Evolutionary conservation across 495 filamentous ascomycete genomes (phyloP).

Genomic region (Aspergillus bertholletiae): DNA sequence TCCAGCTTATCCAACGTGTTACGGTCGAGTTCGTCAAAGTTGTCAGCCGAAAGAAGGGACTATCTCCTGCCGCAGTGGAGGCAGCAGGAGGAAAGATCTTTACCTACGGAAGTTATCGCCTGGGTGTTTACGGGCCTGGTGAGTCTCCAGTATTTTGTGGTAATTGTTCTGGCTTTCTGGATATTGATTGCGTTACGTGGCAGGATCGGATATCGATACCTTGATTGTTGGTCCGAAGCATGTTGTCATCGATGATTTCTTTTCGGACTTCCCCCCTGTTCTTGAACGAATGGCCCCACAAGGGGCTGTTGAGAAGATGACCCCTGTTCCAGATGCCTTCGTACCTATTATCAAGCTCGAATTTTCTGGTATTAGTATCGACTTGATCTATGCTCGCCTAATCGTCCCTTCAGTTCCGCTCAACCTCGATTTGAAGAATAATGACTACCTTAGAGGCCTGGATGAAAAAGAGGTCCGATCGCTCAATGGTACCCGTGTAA

Average conservation of each 20-base stretch:
- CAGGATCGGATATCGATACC: slow-evolving; percentile 95
- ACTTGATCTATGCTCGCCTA: slow-evolving; percentile 87
- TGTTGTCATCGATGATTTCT: slow-evolving; percentile 84
- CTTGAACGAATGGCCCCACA: slow-evolving; percentile 68
- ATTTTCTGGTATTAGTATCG: slow-evolving; percentile 84
- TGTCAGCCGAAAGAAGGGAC: slow-evolving; percentile 71
- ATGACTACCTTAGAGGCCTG: slow-evolving; percentile 77
- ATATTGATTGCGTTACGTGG: slow-evolving; percentile 12
- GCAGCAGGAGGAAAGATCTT: slow-evolving; percentile 86
- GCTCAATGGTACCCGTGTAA: slow-evolving; percentile 89
- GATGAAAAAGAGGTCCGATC: slow-evolving; percentile 83
- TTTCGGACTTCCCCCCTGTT: slow-evolving; percentile 75
- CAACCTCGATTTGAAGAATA: slow-evolving; percentile 73
- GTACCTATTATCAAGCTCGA: slow-evolving; percentile 97
- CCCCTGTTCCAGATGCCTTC: slow-evolving; percentile 80
- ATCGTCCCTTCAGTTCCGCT: slow-evolving; percentile 66
- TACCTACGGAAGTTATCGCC: slow-evolving; percentile 88
- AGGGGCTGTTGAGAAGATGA: slow-evolving; percentile 80
- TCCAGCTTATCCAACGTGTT: slow-evolving; percentile 71
- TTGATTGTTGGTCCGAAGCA: slow-evolving; percentile 87
- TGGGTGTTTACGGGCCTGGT: slow-evolving; percentile 92
- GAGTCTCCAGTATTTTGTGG: slow-evolving; percentile 10
- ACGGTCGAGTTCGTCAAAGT: slow-evolving; percentile 78
- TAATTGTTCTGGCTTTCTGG: no score
- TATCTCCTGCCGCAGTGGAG: slow-evolving; percentile 71